A percentile compares a stretch with the other conserved stretches of the same genome.
These are phyloP conservation scores for Spathaspora arborariae DNA, from an alignment of 805 yeast genomes.

Conservation along the genomic window DNA sequence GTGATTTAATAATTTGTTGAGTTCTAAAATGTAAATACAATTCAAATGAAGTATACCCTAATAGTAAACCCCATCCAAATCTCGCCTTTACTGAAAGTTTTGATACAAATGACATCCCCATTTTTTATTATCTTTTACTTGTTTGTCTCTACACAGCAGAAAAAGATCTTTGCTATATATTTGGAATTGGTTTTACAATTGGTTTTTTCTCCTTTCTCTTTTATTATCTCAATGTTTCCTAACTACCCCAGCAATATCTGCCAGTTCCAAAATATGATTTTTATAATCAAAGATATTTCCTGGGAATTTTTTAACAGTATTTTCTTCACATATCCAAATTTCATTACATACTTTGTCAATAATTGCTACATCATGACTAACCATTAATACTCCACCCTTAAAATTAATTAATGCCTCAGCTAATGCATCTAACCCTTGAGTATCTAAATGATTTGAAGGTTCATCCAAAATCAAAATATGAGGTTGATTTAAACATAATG, in stretches of 20 bases:
- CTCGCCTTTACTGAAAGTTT: slow-evolving; percentile 28
- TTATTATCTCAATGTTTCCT: slow-evolving; percentile 54
- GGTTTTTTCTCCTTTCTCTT: background rate
- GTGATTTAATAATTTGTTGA: slow-evolving; percentile 46
- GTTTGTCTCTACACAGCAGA: background rate
- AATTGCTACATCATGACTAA: slow-evolving; percentile 93
- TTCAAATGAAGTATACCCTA: slow-evolving; percentile 63
- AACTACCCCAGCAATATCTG: slow-evolving; percentile 88
- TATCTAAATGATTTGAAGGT: slow-evolving; percentile 98
- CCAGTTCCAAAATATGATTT: slow-evolving; percentile 74
- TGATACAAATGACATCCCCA: slow-evolving; percentile 8
- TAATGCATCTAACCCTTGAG: slow-evolving; percentile 94
- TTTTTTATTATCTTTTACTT: background rate
- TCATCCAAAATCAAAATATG: slow-evolving; percentile 92
- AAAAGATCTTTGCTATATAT: background rate
- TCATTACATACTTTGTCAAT: slow-evolving; percentile 87
- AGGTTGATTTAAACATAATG: slow-evolving; percentile 84
- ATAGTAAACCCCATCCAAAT: slow-evolving; percentile 40
- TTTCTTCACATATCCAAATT: slow-evolving; percentile 92
- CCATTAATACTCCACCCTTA: slow-evolving; percentile 96
- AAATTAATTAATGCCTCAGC: slow-evolving; percentile 83
- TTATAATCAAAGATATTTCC: slow-evolving; percentile 89
- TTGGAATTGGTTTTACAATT: background rate
- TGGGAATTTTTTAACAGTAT: slow-evolving; percentile 69
- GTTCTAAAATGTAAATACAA: slow-evolving; percentile 56